Percentiles rank a stretch among this genome's conserved stretches.
phyloP scores from a whole-genome alignment of 1,139 yeast genomes.

The Yamadazyma buinensis region DNA sequence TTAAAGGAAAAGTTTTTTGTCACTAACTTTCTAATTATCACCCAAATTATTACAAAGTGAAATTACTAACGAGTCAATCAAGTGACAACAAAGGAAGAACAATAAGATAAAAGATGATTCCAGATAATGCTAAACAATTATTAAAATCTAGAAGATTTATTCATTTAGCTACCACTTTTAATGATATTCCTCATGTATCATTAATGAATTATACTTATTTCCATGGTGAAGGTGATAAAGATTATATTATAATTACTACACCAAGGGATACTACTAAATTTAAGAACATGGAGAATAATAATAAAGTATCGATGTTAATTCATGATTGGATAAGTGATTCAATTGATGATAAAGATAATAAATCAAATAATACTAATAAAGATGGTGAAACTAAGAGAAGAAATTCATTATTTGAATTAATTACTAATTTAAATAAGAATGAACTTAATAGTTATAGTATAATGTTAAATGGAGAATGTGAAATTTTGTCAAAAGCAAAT shows the following conservation, averaged over 20 bases:
- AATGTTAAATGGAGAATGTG: constrained; percentile 70
- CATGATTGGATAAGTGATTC: constrained; percentile 84
- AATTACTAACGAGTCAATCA: too few relatives aligned
- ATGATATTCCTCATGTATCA: constrained; percentile 75
- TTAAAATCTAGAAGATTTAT: constrained; percentile 62
- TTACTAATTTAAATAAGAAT: constrained; percentile 69
- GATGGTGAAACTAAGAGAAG: constrained; percentile 25
- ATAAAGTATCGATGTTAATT: constrained; percentile 71
- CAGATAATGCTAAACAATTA: constrained; percentile 52
- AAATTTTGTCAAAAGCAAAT: constrained; percentile 39
- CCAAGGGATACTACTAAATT: constrained; percentile 68
- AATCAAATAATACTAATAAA: constrained; percentile 40
- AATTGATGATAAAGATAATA: constrained; percentile 12
- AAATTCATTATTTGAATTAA: constrained; percentile 53
- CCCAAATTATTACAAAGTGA: too few relatives aligned
- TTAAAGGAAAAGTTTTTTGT: too few relatives aligned
- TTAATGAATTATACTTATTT: constrained; percentile 82
- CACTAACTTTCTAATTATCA: too few relatives aligned
- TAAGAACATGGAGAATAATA: constrained; percentile 61
- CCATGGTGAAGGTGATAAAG: constrained; percentile 32
- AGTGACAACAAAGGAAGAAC: too few relatives aligned
- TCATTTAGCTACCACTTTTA: constrained; percentile 74
- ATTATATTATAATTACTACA: constrained; percentile 65
- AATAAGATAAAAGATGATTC: constrained; percentile 42
- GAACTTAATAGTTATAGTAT: constrained; percentile 77